Conservation (phyloP, 2,329 filamentous ascomycete species). For the Beauveria scarabaeidicola region DNA sequence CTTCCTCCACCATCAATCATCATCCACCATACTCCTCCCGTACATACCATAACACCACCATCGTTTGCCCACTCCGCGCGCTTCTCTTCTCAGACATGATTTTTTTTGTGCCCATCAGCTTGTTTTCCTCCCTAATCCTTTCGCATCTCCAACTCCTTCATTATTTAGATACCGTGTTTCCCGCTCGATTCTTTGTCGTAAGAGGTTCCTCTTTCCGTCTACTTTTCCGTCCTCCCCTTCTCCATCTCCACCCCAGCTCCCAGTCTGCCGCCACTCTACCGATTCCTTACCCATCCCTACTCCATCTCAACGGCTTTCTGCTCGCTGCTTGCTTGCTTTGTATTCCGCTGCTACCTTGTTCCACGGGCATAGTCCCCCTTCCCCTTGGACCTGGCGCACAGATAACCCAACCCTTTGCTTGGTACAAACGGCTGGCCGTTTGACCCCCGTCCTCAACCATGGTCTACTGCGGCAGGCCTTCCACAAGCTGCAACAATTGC, state of each 20-base stretch:
- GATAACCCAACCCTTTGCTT: neutral
- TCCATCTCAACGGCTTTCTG: constrained; percentile 1
- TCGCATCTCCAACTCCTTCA: neutral
- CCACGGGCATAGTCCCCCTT: neutral
- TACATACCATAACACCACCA: neutral
- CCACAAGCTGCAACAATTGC: constrained; percentile 12
- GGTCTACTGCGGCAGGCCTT: constrained; percentile 12
- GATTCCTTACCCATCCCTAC: neutral
- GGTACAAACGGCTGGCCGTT: constrained; percentile 4
- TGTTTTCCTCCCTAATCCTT: neutral
- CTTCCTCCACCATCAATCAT: neutral
- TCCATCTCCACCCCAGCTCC: neutral
- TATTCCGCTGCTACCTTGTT: neutral
- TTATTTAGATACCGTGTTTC: constrained; percentile 9
- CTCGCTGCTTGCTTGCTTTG: constrained; percentile 7
- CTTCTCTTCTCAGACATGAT: constrained; percentile 4
- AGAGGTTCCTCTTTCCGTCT: constrained; percentile 11
- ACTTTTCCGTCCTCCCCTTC: constrained; percentile 2
- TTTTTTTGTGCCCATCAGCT: neutral
- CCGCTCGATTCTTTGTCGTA: constrained; percentile 6
- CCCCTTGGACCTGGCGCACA: neutral
- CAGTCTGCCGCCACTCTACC: neutral
- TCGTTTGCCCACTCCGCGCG: neutral
- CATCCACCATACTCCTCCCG: neutral
- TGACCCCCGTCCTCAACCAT: neutral